Percentiles rank a stretch among this genome's conserved stretches.
phyloP scores from a whole-genome alignment of 2,329 filamentous ascomycete genomes.

The Chaetothyriales sp. region DNA sequence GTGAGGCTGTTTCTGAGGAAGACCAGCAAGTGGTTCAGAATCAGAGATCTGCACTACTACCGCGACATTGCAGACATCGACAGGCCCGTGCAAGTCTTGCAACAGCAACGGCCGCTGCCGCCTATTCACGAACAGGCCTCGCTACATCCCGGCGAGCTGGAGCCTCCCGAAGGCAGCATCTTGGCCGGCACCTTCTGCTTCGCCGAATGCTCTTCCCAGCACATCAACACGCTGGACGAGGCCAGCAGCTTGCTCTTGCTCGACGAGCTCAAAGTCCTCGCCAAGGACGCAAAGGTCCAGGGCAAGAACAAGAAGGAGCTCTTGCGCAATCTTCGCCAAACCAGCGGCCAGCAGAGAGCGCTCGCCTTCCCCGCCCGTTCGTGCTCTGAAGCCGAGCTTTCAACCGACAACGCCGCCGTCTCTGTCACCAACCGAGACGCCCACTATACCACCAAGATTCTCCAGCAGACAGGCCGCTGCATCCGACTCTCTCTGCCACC shows the following conservation, averaged over 20 bases:
- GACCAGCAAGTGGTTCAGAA: constrained; percentile 78
- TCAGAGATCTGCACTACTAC: constrained; percentile 63
- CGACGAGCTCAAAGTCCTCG: constrained; percentile 72
- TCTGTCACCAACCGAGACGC: constrained; percentile 49
- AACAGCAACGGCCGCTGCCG: constrained; percentile 45
- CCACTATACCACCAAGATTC: constrained; percentile 65
- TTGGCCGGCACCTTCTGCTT: constrained; percentile 56
- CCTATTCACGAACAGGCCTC: constrained; percentile 20
- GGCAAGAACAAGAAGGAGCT: constrained; percentile 81
- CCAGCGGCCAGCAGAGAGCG: constrained; percentile 61
- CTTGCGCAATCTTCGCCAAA: constrained; percentile 55
- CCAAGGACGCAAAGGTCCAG: constrained; percentile 73
- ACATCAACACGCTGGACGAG: constrained; percentile 67
- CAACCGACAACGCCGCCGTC: constrained; percentile 25
- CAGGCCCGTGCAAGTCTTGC: constrained; percentile 51
- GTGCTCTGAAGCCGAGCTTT: constrained; percentile 49
- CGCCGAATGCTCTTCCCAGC: constrained; percentile 60
- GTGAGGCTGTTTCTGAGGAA: constrained; percentile 88
- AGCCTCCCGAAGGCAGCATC: constrained; percentile 33
- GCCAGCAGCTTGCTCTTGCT: constrained; percentile 69
- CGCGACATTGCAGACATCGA: constrained; percentile 66
- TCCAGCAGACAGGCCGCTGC: constrained; percentile 65
- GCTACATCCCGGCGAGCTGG: constrained; percentile 35
- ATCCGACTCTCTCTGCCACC: constrained; percentile 61
- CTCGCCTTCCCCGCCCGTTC: constrained; percentile 57